phyloP scores from a whole-genome alignment of 2,329 filamentous ascomycete species.

The Chrysoporthe cubensis region DNA sequence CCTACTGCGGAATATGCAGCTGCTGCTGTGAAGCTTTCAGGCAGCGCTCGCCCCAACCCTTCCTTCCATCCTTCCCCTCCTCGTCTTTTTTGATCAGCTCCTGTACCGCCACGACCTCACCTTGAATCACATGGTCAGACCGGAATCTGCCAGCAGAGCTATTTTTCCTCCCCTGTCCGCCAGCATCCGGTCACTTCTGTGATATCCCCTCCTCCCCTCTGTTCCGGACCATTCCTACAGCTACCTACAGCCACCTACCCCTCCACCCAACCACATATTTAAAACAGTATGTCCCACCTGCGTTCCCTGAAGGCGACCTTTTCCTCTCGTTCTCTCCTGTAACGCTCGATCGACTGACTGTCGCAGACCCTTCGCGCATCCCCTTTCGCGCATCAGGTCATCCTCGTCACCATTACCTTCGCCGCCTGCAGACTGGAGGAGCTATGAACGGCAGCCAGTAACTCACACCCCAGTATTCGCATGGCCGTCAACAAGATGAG shows the following conservation, averaged over 20 bases:
- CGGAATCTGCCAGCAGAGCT: background rate
- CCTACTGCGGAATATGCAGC: background rate
- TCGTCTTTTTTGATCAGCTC: background rate
- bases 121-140: background rate
- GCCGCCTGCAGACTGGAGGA: background rate
- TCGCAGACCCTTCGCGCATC: background rate
- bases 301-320: background rate
- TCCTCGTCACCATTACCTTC: background rate
- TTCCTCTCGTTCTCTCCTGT: background rate
- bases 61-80: background rate
- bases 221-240: slow-evolving; percentile 7
- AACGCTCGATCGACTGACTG: slow-evolving; percentile 1
- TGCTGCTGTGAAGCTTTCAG: background rate
- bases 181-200: slow-evolving; percentile 2
- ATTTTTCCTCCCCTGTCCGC: background rate
- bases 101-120: background rate
- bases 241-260: too few species aligned
- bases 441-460: background rate
- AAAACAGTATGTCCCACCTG: background rate
- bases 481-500: slow-evolving; percentile 20
- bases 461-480: background rate
- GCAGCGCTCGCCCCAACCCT: background rate
- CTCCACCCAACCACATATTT: background rate
- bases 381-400: background rate
- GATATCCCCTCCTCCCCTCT: background rate